Percentiles rank a stretch among this genome's conserved stretches.
Conservation (phyloP, 2,329 filamentous ascomycete species). For the Ophiognomonia clavigignenti-juglandacearum region DNA sequence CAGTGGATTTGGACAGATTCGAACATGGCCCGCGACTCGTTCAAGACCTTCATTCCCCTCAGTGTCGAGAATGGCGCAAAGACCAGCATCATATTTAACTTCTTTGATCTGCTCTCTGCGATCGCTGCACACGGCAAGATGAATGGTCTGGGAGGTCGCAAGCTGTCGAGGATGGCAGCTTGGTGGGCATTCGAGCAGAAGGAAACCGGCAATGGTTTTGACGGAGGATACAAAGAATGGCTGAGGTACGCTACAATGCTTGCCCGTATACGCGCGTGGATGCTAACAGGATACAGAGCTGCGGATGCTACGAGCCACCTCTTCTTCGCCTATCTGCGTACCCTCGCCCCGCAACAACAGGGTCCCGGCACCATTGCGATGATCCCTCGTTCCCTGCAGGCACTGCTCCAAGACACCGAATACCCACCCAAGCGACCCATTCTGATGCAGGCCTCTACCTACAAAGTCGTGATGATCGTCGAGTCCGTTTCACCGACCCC, state of each 20-base stretch:
- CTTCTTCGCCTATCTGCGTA: constrained; percentile 95
- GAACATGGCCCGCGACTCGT: constrained; percentile 84
- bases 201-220: constrained; percentile 85
- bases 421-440: constrained; percentile 80
- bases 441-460: constrained; percentile 73
- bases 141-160: constrained; percentile 89
- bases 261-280: neutral
- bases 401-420: constrained; percentile 84
- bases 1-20: constrained; percentile 61
- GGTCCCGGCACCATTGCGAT: constrained; percentile 74
- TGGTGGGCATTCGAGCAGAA: constrained; percentile 98
- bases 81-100: constrained; percentile 87
- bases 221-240: constrained; percentile 90
- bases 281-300: constrained; percentile 53
- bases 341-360: constrained; percentile 70
- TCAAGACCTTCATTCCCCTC: constrained; percentile 92
- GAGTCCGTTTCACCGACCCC: constrained; percentile 92
- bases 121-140: constrained; percentile 89
- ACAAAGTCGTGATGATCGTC: constrained; percentile 94
- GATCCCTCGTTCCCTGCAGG: constrained; percentile 85
- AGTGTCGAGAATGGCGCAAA: constrained; percentile 84
- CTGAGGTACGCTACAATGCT: constrained; percentile 52
- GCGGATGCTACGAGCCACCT: constrained; percentile 95
- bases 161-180: constrained; percentile 88
- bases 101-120: constrained; percentile 88